Percentiles rank a stretch among this genome's conserved stretches.
Conservation (phyloP, 805 yeast genomes). For the Ascoidea rubescens region DNA sequence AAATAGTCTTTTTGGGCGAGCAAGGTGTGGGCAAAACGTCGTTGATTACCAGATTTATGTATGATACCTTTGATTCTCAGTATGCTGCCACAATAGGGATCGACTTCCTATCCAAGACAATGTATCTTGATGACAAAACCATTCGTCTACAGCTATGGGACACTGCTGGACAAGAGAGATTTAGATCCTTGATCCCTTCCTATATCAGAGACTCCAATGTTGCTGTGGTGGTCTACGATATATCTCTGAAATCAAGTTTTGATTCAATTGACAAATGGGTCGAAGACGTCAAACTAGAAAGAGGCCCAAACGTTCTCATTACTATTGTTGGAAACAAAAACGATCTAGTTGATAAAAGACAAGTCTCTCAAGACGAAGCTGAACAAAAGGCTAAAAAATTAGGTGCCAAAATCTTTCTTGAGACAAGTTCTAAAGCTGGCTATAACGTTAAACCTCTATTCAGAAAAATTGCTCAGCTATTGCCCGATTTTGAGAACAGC, state of each 20-base stretch:
- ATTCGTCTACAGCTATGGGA: conserved; percentile 94
- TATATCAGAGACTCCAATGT: conserved; percentile 93
- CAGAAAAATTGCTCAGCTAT: conserved; percentile 77
- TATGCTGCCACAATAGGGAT: conserved; percentile 96
- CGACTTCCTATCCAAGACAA: conserved; percentile 85
- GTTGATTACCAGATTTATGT: conserved; percentile 92
- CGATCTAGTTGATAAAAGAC: conserved; percentile 69
- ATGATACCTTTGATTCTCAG: conserved; percentile 92
- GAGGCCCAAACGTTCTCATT: conserved; percentile 79
- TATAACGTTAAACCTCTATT: conserved; percentile 84
- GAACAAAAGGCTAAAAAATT: conserved; percentile 58
- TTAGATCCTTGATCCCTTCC: conserved; percentile 87
- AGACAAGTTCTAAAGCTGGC: conserved; percentile 90
- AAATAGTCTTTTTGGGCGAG: conserved; percentile 94
- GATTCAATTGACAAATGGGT: conserved; percentile 83
- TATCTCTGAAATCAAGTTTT: conserved; percentile 76
- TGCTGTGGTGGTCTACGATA: conserved; percentile 94
- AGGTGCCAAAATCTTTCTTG: conserved; percentile 72
- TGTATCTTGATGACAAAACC: conserved; percentile 93
- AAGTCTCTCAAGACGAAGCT: conserved; percentile 75
- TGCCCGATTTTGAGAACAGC: conserved; percentile 62
- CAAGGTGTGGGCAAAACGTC: conserved; percentile 96
- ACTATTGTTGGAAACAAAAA: conserved; percentile 88
- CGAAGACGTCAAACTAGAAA: conserved; percentile 84
- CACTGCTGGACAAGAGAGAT: conserved; percentile 95